These are phyloP conservation scores for Ceratonia siliqua DNA, from an alignment of 306 rosid genomes.

Conservation along the genomic window DNA sequence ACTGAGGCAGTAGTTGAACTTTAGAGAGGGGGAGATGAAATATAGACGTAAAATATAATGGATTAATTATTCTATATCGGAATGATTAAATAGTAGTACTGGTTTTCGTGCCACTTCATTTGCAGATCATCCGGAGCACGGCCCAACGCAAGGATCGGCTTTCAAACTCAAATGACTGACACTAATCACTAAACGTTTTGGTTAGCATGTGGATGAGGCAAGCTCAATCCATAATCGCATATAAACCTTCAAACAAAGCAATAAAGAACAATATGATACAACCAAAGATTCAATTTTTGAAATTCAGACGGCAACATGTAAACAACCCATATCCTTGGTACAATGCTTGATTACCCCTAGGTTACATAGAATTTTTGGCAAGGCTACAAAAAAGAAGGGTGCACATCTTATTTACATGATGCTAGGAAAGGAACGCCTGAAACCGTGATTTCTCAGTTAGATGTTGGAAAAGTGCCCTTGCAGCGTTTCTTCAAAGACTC, in stretches of 20 bases:
- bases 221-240: conserved; percentile 21
- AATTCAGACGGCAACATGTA: conserved; percentile 23
- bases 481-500: conserved; percentile 63
- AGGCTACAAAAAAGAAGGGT: conserved; percentile 16
- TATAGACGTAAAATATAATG: neutral
- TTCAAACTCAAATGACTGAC: conserved; percentile 11
- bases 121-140: neutral
- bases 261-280: conserved; percentile 25
- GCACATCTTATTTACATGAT: conserved; percentile 39
- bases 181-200: neutral
- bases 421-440: conserved; percentile 26
- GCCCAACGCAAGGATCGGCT: neutral
- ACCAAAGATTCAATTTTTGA: conserved; percentile 1
- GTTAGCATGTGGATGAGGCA: neutral
- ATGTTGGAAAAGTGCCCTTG: conserved; percentile 45
- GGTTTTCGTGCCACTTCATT: neutral
- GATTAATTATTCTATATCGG: neutral
- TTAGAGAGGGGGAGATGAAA: no score
- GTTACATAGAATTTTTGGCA: conserved; percentile 29
- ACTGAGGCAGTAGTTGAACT: neutral
- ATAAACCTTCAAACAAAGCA: neutral
- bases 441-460: conserved; percentile 38
- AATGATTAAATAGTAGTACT: neutral
- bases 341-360: conserved; percentile 22
- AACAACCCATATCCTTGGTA: conserved; percentile 25